Evolutionary conservation across 2,329 filamentous ascomycete species (phyloP).

Genomic region (Xylaria sp.): DNA sequence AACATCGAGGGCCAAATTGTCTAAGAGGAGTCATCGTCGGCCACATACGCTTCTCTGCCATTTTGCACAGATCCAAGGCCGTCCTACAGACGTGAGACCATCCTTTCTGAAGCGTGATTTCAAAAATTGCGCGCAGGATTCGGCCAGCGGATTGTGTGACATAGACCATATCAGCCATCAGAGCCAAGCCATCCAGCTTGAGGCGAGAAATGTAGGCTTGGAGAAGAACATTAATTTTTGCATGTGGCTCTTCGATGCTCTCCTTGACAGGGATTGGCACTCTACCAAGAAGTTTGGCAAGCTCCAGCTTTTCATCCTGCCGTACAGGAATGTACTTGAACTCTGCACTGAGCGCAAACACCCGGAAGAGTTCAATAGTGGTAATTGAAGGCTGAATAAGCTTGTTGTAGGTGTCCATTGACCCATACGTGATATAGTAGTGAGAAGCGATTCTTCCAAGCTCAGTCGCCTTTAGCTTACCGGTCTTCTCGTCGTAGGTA

Average conservation of each 20-base stretch:
- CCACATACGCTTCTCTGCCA: conserved; percentile 99
- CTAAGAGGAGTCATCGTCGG: conserved; percentile 96
- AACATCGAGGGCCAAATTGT: conserved; percentile 81
- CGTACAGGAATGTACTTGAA: conserved; percentile 99
- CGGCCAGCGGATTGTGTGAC: conserved; percentile 97
- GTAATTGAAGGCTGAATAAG: conserved; percentile 93
- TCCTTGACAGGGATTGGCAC: conserved; percentile 98
- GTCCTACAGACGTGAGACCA: conserved; percentile 95
- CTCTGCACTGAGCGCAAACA: conserved; percentile 95
- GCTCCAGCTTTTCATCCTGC: conserved; percentile 95
- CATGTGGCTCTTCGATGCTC: conserved; percentile 94
- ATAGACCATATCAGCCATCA: conserved; percentile 99
- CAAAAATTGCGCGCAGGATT: conserved; percentile 94
- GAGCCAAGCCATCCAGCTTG: conserved; percentile 89
- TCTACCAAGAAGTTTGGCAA: conserved; percentile 87
- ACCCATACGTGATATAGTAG: conserved; percentile 97
- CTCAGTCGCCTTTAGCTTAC: conserved; percentile 89
- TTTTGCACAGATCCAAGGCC: conserved; percentile 95
- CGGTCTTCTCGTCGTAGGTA: conserved; percentile 95
- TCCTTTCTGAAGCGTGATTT: conserved; percentile 96
- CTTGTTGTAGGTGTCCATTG: conserved; percentile 97
- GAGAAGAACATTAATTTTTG: conserved; percentile 97
- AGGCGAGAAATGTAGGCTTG: conserved; percentile 97
- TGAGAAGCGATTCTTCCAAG: conserved; percentile 95
- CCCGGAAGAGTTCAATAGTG: conserved; percentile 94